Percentiles rank a stretch among this genome's conserved stretches.
phyloP scores from a whole-genome alignment of 495 filamentous ascomycete genomes.

The Staphylotrichum longicolle region DNA sequence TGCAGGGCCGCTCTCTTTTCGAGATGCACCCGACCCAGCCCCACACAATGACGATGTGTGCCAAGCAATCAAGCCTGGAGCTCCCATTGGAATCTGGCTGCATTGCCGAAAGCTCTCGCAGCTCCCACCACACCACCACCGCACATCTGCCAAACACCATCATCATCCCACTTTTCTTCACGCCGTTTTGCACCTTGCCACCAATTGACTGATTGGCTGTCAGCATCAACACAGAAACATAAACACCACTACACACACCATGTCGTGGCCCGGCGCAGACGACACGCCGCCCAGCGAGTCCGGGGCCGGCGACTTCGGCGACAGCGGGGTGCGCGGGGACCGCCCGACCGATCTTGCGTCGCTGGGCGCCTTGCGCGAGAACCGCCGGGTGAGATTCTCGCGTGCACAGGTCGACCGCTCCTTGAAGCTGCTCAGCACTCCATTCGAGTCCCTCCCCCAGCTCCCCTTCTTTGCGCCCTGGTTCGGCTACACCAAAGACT shows the following conservation, averaged over 20 bases:
- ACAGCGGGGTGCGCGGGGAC: background rate
- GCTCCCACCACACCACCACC: too few species aligned
- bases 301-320: background rate
- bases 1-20: too few species aligned
- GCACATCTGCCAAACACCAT: background rate
- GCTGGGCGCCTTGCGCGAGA: background rate
- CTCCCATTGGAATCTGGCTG: too few species aligned
- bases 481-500: conserved; percentile 12
- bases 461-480: conserved; percentile 17
- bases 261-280: conserved; percentile 16
- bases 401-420: background rate
- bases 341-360: background rate
- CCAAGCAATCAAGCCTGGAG: too few species aligned
- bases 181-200: background rate
- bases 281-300: background rate
- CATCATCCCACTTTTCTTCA: background rate
- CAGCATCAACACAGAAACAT: background rate
- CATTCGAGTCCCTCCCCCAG: conserved; percentile 24
- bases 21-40: too few species aligned
- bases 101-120: too few species aligned
- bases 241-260: background rate
- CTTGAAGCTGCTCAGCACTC: conserved; percentile 13
- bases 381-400: background rate
- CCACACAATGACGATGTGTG: too few species aligned
- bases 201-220: background rate